Evolutionary conservation across 139 green algal species (phyloP).

Genomic region (Trebouxia sp.): DNA sequence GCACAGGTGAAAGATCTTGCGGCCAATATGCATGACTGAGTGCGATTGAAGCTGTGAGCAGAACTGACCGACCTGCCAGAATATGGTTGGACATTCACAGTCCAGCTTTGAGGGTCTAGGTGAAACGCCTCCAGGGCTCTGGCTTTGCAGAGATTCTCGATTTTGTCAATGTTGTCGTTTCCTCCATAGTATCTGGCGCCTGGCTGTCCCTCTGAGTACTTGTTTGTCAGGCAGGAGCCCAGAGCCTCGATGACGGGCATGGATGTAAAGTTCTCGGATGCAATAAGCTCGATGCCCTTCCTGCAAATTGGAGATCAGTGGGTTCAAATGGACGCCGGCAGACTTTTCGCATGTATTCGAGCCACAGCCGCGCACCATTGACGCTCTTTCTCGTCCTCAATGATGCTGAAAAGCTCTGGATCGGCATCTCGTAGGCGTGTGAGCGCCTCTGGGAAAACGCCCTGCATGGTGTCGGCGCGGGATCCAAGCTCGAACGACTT

Average conservation of each 20-base stretch:
- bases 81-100: constrained; percentile 91
- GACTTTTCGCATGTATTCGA: neutral
- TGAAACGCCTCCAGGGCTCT: constrained; percentile 77
- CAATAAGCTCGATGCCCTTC: constrained; percentile 98
- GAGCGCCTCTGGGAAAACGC: constrained; percentile 83
- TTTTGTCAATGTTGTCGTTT: constrained; percentile 91
- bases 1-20: neutral
- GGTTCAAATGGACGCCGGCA: too few species aligned
- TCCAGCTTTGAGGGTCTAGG: constrained; percentile 70
- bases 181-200: constrained; percentile 96
- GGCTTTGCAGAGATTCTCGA: constrained; percentile 74
- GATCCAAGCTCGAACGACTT: neutral
- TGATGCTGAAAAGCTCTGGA: constrained; percentile 85
- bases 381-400: constrained; percentile 92
- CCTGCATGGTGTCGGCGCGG: constrained; percentile 46
- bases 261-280: constrained; percentile 97
- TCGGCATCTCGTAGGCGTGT: constrained; percentile 79
- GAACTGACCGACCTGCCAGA: constrained; percentile 51
- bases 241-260: constrained; percentile 92
- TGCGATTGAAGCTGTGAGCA: too few species aligned
- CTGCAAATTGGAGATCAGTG: constrained; percentile 48
- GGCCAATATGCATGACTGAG: neutral
- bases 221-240: constrained; percentile 97
- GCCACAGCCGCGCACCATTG: constrained; percentile 70
- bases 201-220: constrained; percentile 96